These are phyloP conservation scores for Daedalea quercina DNA, from an alignment of 768 basidiomycete genomes.

Conservation along the genomic window DNA sequence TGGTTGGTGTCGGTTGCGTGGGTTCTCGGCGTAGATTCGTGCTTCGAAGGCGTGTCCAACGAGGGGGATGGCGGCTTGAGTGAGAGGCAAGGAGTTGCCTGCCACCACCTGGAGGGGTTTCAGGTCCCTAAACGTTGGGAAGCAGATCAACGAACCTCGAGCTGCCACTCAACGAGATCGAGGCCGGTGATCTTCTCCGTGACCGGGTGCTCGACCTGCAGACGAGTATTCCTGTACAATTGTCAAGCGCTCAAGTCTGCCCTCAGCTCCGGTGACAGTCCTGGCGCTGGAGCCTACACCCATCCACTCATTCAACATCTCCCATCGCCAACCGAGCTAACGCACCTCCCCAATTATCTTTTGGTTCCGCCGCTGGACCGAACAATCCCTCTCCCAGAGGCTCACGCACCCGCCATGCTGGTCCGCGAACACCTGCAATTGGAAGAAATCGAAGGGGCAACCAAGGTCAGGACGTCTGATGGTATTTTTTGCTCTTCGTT, in stretches of 20 bases:
- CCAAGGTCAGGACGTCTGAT: too few relatives aligned
- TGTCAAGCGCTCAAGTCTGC: conserved; percentile 71
- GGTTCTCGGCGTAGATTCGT: conserved; percentile 93
- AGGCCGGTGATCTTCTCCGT: conserved; percentile 94
- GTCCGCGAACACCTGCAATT: conserved; percentile 94
- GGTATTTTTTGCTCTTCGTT: too few relatives aligned
- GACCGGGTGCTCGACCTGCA: conserved; percentile 89
- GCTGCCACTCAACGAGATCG: conserved; percentile 94
- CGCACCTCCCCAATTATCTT: conserved; percentile 89
- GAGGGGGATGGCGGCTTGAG: conserved; percentile 74
- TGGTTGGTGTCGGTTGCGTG: conserved; percentile 81
- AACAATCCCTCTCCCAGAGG: conserved; percentile 94
- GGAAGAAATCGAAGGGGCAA: too few relatives aligned
- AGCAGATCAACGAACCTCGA: conserved; percentile 46
- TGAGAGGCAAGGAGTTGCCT: conserved; percentile 77
- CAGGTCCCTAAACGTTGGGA: background rate
- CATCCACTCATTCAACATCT: background rate
- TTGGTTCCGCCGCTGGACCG: conserved; percentile 88
- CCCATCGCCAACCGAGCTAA: background rate
- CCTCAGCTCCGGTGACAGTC: conserved; percentile 70
- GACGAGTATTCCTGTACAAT: conserved; percentile 83
- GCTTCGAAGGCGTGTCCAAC: conserved; percentile 94
- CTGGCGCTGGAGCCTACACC: conserved; percentile 84
- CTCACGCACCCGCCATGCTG: conserved; percentile 74
- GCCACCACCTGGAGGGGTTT: conserved; percentile 59